Evolutionary conservation across 73 alveolate species (phyloP).

Genomic region (Blepharisma stoltei): DNA sequence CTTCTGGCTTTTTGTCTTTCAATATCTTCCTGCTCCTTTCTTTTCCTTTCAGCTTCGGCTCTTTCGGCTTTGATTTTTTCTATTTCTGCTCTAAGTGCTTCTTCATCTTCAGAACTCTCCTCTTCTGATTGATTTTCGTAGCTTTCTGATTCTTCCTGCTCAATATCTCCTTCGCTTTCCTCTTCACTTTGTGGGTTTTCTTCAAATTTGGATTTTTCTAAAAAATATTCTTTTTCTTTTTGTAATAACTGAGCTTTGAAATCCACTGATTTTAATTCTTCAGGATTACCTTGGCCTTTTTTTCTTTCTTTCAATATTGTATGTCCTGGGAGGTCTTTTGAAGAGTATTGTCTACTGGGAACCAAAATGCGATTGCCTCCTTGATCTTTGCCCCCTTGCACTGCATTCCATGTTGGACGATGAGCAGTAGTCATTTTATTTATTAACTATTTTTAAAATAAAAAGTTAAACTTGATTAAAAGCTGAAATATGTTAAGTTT

Average conservation of each 20-base stretch:
- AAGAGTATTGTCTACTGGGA: constrained; percentile 88
- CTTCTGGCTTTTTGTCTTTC: constrained; percentile 67
- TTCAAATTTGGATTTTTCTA: constrained; percentile 55
- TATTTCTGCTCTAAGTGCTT: constrained; percentile 67
- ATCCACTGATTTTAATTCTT: constrained; percentile 63
- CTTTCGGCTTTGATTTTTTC: constrained; percentile 35
- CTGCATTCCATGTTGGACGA: constrained; percentile 94
- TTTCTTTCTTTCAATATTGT: constrained; percentile 74
- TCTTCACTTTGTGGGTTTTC: constrained; percentile 56
- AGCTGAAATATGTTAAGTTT: too few species aligned
- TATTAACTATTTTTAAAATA: too few species aligned
- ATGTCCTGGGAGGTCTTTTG: constrained; percentile 94
- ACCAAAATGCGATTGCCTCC: constrained; percentile 79
- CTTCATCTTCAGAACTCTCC: constrained; percentile 36
- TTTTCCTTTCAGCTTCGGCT: constrained; percentile 89
- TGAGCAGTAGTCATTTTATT: constrained; percentile 97
- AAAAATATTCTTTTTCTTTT: constrained; percentile 59
- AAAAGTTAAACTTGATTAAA: too few species aligned
- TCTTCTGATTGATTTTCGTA: constrained; percentile 39
- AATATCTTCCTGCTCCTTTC: constrained; percentile 84
- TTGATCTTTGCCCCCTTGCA: constrained; percentile 77
- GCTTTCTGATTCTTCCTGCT: constrained; percentile 38
- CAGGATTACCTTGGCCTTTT: constrained; percentile 71
- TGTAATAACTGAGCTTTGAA: constrained; percentile 68
- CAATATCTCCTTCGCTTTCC: constrained; percentile 52